phyloP scores from a whole-genome alignment of 805 yeast genomes.

The Myxozyma lipomycoides region DNA sequence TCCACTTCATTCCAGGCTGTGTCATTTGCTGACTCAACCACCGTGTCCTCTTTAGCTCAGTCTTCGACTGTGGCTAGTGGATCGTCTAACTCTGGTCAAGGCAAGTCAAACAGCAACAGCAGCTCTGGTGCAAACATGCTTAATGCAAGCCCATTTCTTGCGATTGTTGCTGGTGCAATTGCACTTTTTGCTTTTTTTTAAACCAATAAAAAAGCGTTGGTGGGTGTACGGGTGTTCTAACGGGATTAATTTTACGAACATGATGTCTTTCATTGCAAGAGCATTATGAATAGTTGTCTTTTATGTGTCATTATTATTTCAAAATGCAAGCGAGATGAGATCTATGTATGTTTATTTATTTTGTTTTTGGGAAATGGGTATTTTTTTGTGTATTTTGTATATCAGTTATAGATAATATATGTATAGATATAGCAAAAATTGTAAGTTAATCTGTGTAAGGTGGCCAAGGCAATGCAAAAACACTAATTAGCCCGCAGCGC shows the following conservation, averaged over 20 bases:
- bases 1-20: background rate
- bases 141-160: background rate
- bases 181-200: no score
- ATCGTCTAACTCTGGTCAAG: background rate
- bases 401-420: no score
- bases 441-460: no score
- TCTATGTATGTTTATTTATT: no score
- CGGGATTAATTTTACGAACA: background rate
- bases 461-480: no score
- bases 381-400: background rate
- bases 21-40: no score
- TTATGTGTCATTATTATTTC: no score
- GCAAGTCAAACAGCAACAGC: background rate
- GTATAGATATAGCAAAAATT: no score
- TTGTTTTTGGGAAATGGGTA: background rate
- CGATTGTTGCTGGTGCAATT: background rate
- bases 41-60: background rate
- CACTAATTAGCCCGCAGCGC: no score
- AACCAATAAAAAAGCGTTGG: background rate
- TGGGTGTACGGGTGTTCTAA: background rate
- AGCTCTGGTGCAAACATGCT: background rate
- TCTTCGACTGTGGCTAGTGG: background rate
- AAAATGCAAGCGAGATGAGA: no score
- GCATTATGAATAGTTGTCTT: no score
- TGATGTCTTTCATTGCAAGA: no score